Evolutionary conservation across 768 basidiomycete species (phyloP).

Genomic region (Panaeolus papilionaceus): DNA sequence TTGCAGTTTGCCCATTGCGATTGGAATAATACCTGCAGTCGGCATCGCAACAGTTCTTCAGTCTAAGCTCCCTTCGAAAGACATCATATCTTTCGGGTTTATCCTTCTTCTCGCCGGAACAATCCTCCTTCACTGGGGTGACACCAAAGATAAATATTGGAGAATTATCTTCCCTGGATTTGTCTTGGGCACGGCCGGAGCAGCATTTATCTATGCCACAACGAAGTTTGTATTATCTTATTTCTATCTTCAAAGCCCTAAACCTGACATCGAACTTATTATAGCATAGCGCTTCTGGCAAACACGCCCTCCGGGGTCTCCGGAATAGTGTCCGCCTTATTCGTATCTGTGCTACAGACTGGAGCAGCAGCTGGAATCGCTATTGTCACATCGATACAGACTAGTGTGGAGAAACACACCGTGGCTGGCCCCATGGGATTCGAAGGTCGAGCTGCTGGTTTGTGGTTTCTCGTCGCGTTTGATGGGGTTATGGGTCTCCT

Average conservation of each 20-base stretch:
- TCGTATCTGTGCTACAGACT: slow-evolving; percentile 59
- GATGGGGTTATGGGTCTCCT: slow-evolving; percentile 21
- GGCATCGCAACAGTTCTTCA: slow-evolving; percentile 47
- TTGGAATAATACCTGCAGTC: slow-evolving; percentile 41
- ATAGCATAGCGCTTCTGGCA: slow-evolving; percentile 57
- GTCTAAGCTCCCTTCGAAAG: slow-evolving; percentile 44
- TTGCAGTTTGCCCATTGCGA: slow-evolving; percentile 47
- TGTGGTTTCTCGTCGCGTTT: slow-evolving; percentile 50
- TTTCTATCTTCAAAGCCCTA: neutral
- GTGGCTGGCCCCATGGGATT: slow-evolving; percentile 37
- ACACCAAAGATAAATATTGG: slow-evolving; percentile 52
- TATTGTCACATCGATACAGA: slow-evolving; percentile 53
- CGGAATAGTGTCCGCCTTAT: slow-evolving; percentile 61
- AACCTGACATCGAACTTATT: slow-evolving; percentile 3
- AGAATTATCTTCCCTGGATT: slow-evolving; percentile 55
- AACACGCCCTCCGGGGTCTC: slow-evolving; percentile 53
- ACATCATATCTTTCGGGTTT: slow-evolving; percentile 50
- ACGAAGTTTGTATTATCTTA: slow-evolving; percentile 46
- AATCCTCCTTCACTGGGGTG: slow-evolving; percentile 47
- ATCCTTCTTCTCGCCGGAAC: slow-evolving; percentile 44
- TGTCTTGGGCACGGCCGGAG: slow-evolving; percentile 51
- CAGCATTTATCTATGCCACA: slow-evolving; percentile 51
- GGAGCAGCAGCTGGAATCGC: slow-evolving; percentile 59
- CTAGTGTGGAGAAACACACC: slow-evolving; percentile 42
- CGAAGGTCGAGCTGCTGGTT: slow-evolving; percentile 48